Evolutionary conservation across 805 yeast genomes (phyloP), one percentile per base, ranked within the genome.

Genomic region (Maudiozyma bulderi): DNA sequence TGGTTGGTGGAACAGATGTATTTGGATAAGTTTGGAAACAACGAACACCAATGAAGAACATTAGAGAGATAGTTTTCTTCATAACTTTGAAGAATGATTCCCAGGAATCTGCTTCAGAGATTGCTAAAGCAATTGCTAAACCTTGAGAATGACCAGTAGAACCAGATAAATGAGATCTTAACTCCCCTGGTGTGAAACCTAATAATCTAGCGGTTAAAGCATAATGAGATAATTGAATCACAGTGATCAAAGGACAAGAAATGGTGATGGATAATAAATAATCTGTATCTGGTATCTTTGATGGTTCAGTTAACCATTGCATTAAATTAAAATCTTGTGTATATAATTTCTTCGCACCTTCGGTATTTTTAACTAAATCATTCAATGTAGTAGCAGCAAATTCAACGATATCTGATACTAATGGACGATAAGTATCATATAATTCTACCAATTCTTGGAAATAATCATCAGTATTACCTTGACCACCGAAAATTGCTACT

Each of bases 401-500:
- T 53, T 73, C 69, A 58, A 93, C 76, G 58, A 91, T 80, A 59
- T 84, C 91, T 28, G 76, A 68, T 49, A 89, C 73, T 54, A 91
- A 73, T 30, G 86, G 86, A 56, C 82, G 76, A 74, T 93, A 93
- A 51, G 82, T 76, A 55, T 78, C 72, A 73, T 86, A 84, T 51
- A 90, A 67, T 56, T 88, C 95, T 67, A 95, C 82, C 65, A 93
- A 78, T 74, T 93, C 99, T 66, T 90, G 96, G 60, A 93, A 93
- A 74, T 88, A 93, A 67, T 93, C 97, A 65, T 93, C 98, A 47
- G 95, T 83, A 73, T 88, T 91, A 71, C 99, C 99, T 74, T 93
- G 99, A 62, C 99, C 99, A 66, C 99, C 99, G 61, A 91, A 93
- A 57, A 93, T 81, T 54, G 97, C 95, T 52, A 77, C 80, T 49